These are phyloP conservation scores for Metarhizium album DNA, from an alignment of 2,329 filamentous ascomycete species.

Conservation along the genomic window DNA sequence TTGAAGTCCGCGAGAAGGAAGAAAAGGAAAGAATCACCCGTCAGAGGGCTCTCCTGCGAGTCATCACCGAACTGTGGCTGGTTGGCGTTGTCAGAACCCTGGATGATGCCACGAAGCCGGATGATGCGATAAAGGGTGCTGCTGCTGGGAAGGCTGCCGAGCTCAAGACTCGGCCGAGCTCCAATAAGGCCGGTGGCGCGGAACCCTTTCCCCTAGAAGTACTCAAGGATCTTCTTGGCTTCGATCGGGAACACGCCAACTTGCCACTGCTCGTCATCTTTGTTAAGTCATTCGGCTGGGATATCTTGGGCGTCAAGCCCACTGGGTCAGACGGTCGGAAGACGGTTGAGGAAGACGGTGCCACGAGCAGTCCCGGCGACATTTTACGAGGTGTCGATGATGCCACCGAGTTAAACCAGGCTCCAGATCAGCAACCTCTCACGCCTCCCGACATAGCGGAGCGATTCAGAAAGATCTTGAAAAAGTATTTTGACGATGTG, in stretches of 20 bases:
- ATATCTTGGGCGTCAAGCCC: conserved; percentile 73
- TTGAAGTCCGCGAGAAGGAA: conserved; percentile 83
- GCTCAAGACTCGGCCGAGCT: conserved; percentile 42
- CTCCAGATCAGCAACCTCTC: conserved; percentile 58
- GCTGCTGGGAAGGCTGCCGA: conserved; percentile 49
- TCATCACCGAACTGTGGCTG: conserved; percentile 94
- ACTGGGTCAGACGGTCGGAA: conserved; percentile 69
- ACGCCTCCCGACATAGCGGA: conserved; percentile 68
- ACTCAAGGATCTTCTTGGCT: conserved; percentile 88
- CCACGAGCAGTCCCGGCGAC: conserved; percentile 35
- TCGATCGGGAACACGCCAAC: conserved; percentile 88
- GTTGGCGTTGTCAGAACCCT: conserved; percentile 79
- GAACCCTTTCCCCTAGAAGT: conserved; percentile 96
- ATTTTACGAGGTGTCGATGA: conserved; percentile 37
- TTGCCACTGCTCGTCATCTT: conserved; percentile 87
- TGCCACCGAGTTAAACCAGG: conserved; percentile 27
- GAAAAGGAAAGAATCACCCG: conserved; percentile 86
- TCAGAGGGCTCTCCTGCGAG: conserved; percentile 74
- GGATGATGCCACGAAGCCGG: conserved; percentile 51
- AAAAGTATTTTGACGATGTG: conserved; percentile 85
- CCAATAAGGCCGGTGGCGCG: conserved; percentile 50
- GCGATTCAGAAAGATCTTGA: conserved; percentile 76
- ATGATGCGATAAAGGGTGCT: conserved; percentile 51
- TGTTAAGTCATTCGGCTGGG: conserved; percentile 93
- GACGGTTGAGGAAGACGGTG: conserved; percentile 70